Conservation (phyloP, 495 filamentous ascomycete species). For the Cairneyella variabilis region DNA sequence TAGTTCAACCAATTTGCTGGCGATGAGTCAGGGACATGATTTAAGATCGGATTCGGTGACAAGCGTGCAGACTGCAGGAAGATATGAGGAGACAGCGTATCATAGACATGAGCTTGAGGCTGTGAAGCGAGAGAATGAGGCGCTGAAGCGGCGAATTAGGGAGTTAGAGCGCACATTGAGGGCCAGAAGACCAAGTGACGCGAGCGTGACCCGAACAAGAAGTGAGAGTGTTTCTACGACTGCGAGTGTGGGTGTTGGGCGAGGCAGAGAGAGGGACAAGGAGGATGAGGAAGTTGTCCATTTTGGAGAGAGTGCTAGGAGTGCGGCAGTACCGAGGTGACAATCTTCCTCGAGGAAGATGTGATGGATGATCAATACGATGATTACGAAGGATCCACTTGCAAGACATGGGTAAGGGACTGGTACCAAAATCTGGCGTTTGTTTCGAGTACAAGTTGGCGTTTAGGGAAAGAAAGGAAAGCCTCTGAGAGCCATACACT, state of each 20-base stretch:
- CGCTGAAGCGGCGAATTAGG: constrained; percentile 64
- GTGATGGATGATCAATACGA: no score
- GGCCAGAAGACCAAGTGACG: constrained; percentile 41
- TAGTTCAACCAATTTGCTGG: constrained; percentile 10
- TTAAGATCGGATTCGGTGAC: constrained; percentile 13
- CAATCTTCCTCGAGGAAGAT: no score
- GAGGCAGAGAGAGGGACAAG: constrained; percentile 19
- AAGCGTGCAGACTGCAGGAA: constrained; percentile 44
- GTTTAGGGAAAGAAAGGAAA: no score
- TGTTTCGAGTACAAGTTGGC: no score
- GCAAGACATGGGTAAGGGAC: no score
- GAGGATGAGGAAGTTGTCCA: constrained; percentile 44
- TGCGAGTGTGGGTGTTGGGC: constrained; percentile 28
- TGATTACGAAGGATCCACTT: no score
- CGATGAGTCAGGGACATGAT: background rate
- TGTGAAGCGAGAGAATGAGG: constrained; percentile 77
- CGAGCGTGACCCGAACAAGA: constrained; percentile 29
- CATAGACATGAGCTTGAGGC: constrained; percentile 69
- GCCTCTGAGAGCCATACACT: no score
- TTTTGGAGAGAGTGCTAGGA: constrained; percentile 55
- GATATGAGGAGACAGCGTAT: constrained; percentile 68
- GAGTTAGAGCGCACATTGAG: constrained; percentile 61
- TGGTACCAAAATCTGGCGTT: no score
- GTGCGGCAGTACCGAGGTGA: constrained; percentile 33
- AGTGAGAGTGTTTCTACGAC: constrained; percentile 41